Evolutionary conservation across 192 early-diverging fungal species (phyloP), one percentile per base, ranked within the genome.

Genomic region (Gryganskiella cystojenkinii): DNA sequence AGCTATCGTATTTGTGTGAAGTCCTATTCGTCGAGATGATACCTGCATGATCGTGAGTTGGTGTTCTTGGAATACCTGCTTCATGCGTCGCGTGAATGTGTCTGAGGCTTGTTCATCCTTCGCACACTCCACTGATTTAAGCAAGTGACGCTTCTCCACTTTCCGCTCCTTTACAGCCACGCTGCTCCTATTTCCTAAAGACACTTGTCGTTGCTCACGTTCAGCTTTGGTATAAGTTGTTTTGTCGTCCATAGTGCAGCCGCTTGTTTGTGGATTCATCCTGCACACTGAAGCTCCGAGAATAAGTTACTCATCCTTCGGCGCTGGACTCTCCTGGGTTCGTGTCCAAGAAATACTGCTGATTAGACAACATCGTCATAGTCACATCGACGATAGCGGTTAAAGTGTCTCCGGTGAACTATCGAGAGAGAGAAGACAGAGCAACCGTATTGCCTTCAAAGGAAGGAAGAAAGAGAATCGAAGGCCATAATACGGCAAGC

Each of bases 271-370:
- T 67, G 19, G 64, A 67, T 56, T 67, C 54, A 47, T 56, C 55
- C 49, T 57, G 43, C 64, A 47, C 64, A 56, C 27, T 67, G 17
- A 31, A 2, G 42, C 55, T 42, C 49, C 54, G 64, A 67, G 20
- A 22, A 67, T 42, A 57, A 56, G 17, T 11, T 33, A 49, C 28
- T 40, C 56, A 56, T 22, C 30, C 43, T 13, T 56, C 17, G 20
- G 64, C 25, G 13, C 53, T 56, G 43, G 56, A 67, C 42, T 67
- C 35, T 57, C 20, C 55, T 25, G 55, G 54, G 13, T 8, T 44
- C 27, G 64, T 67, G 3, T 67, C 55, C 64, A 67, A 67, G 37
- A 66, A 57, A 44, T 56, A 67, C n/a, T 56, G 54, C 31, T 53
- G 64, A 35, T 56, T 67, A 47, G 64, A 67, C 25, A 67, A n/a